A percentile compares a stretch with the other conserved stretches of the same genome.
phyloP scores from a whole-genome alignment of 2,329 filamentous ascomycete species.

The Ceratocystis diversiconidia region DNA sequence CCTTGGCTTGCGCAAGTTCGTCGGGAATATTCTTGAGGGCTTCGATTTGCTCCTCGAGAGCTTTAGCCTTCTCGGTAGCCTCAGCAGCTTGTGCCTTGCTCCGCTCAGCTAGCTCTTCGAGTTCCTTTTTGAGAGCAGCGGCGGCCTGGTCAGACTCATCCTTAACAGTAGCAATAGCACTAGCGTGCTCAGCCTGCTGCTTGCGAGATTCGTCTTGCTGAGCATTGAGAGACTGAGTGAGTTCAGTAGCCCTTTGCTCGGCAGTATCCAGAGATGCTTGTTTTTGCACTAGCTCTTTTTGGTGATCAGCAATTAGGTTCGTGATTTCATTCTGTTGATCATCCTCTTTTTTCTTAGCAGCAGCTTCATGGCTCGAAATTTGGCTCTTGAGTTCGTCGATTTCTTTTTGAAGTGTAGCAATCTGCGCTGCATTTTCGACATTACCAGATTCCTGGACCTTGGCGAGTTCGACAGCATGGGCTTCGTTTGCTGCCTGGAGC shows the following conservation, averaged over 20 bases:
- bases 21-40: constrained; percentile 32
- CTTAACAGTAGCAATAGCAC: constrained; percentile 20
- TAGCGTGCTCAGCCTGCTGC: constrained; percentile 4
- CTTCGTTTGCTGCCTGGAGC: constrained; percentile 29
- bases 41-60: constrained; percentile 41
- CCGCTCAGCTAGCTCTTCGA: constrained; percentile 12
- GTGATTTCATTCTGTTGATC: constrained; percentile 16
- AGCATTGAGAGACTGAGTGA: constrained; percentile 19
- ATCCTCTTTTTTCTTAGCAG: constrained; percentile 18
- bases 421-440: constrained; percentile 31
- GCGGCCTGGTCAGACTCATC: constrained; percentile 22
- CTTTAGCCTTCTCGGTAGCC: constrained; percentile 26
- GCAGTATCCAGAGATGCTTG: constrained; percentile 26
- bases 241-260: constrained; percentile 24
- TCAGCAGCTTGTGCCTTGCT: constrained; percentile 20
- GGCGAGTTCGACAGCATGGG: constrained; percentile 36
- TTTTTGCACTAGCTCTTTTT: constrained; percentile 16
- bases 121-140: constrained; percentile 20
- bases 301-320: constrained; percentile 14
- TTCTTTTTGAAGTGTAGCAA: constrained; percentile 35
- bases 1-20: constrained; percentile 10
- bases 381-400: constrained; percentile 24
- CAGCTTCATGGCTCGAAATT: constrained; percentile 22
- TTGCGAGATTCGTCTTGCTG: constrained; percentile 2
- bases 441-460: constrained; percentile 28